These are phyloP conservation scores for Apocynum venetum DNA, from an alignment of 257 asterid species.

Conservation along the genomic window DNA sequence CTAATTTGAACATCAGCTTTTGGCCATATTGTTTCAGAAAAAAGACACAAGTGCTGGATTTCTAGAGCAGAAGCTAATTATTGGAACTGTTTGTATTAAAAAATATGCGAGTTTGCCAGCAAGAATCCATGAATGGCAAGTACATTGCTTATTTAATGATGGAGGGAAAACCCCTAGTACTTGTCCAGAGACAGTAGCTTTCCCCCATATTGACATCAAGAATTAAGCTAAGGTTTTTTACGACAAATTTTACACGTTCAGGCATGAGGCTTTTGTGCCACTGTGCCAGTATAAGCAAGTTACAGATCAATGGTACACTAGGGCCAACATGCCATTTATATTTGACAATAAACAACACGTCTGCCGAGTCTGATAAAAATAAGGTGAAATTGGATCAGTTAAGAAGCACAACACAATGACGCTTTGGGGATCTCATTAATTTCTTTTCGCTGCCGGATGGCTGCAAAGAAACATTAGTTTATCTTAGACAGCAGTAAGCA, in stretches of 20 bases:
- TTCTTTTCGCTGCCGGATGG: conserved; percentile 42
- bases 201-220: conserved; percentile 9
- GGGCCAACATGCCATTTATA: conserved; percentile 1
- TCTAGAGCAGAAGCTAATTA: background rate
- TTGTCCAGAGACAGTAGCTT: conserved; percentile 1
- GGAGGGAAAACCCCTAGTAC: background rate
- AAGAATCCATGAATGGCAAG: background rate
- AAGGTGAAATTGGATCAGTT: conserved; percentile 21
- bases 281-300: conserved; percentile 14
- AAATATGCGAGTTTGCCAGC: background rate
- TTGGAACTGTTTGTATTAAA: background rate
- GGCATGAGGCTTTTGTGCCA: background rate
- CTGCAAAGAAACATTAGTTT: conserved; percentile 32
- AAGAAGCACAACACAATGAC: conserved; percentile 47
- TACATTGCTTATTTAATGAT: background rate
- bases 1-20: no score
- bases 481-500: background rate
- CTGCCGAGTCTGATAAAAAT: background rate
- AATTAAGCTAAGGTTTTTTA: background rate
- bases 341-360: conserved; percentile 11
- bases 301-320: background rate
- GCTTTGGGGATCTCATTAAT: conserved; percentile 39
- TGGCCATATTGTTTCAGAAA: no score
- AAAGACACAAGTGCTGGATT: no score
- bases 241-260: conserved; percentile 13